Evolutionary conservation across 306 rosid genomes (phyloP).

Genomic region (Hylodesmum podocarpum): DNA sequence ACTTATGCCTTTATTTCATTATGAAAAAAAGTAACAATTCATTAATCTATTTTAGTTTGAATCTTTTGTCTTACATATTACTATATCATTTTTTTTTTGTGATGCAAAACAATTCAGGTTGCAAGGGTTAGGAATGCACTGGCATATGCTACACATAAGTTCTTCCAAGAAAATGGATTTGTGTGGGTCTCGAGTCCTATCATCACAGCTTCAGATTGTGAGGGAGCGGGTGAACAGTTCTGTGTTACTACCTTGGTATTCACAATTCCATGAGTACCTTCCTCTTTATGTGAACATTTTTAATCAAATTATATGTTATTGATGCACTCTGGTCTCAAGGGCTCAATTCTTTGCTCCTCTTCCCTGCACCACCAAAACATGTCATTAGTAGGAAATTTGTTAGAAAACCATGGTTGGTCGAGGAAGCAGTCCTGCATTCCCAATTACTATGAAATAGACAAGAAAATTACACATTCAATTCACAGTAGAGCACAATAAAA

Average conservation of each 20-base stretch:
- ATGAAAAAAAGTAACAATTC: slow-evolving; percentile 3
- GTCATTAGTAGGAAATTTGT: not conserved
- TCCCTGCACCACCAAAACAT: not conserved
- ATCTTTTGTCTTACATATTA: not conserved
- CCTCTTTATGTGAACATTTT: slow-evolving; percentile 13
- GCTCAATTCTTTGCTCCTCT: slow-evolving; percentile 7
- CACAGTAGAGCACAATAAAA: not conserved
- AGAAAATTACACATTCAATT: not conserved
- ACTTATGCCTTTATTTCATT: slow-evolving; percentile 9
- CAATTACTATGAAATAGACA: not conserved
- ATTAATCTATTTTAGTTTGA: not conserved
- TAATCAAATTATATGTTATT: slow-evolving; percentile 8
- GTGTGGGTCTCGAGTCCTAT: slow-evolving; percentile 93
- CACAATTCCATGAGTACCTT: slow-evolving; percentile 23
- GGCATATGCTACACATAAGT: slow-evolving; percentile 90
- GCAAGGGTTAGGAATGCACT: slow-evolving; percentile 92
- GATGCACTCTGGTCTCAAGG: slow-evolving; percentile 16
- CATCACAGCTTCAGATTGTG: slow-evolving; percentile 96
- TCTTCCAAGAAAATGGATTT: slow-evolving; percentile 95
- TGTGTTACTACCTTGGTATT: slow-evolving; percentile 95
- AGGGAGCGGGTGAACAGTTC: slow-evolving; percentile 99
- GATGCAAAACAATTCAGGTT: slow-evolving; percentile 54
- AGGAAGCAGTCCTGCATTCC: slow-evolving; percentile 1
- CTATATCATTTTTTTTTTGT: not conserved
- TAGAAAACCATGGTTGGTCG: slow-evolving; percentile 3